Evolutionary conservation across 177 flowering plant species (phyloP).

Genomic region (Tripterygium wilfordii): DNA sequence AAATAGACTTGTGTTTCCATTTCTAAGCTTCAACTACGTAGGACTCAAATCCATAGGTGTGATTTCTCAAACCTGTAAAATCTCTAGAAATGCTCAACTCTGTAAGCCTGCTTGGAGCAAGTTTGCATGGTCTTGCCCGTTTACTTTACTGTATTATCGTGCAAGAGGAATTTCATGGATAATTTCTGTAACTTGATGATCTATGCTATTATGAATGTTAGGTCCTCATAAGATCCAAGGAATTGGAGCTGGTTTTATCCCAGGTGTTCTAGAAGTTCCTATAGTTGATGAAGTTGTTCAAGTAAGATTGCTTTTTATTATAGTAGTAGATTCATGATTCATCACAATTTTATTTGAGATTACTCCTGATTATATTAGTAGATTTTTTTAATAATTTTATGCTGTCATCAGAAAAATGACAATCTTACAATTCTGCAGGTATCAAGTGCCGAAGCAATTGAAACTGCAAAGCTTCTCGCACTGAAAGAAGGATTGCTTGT

Average conservation of each 20-base stretch:
- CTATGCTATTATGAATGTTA: slow-evolving; percentile 5
- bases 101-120: too few relatives aligned
- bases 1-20: too few relatives aligned
- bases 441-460: slow-evolving; percentile 94
- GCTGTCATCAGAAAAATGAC: neutral
- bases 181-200: too few relatives aligned
- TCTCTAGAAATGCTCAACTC: too few relatives aligned
- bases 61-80: too few relatives aligned
- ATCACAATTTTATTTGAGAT: slow-evolving; percentile 8
- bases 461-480: slow-evolving; percentile 79
- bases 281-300: slow-evolving; percentile 42
- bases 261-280: slow-evolving; percentile 34
- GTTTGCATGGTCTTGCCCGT: too few relatives aligned
- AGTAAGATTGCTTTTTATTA: slow-evolving; percentile 15
- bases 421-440: slow-evolving; percentile 30
- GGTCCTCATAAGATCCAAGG: slow-evolving; percentile 54
- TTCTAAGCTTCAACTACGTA: too few relatives aligned
- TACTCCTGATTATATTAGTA: neutral
- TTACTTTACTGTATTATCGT: too few relatives aligned
- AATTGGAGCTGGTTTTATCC: slow-evolving; percentile 45
- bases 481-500: slow-evolving; percentile 87
- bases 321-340: too few relatives aligned
- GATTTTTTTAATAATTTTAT: neutral
- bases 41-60: too few relatives aligned
- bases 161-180: too few relatives aligned